These are phyloP conservation scores for Fonsecaea pedrosoi DNA, from an alignment of 2,329 filamentous ascomycete species.

Conservation along the genomic window DNA sequence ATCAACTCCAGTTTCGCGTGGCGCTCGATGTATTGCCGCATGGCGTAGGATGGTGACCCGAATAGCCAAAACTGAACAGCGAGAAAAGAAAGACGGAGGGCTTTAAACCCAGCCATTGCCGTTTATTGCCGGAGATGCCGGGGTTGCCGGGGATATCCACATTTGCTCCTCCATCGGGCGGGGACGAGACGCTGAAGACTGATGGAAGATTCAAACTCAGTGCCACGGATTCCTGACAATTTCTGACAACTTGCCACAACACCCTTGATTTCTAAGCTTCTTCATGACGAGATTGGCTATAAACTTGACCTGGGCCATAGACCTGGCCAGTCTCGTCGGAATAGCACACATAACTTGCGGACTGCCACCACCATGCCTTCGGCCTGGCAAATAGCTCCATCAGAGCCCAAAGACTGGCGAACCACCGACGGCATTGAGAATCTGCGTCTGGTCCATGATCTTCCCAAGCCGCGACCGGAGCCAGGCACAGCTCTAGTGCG, in stretches of 20 bases:
- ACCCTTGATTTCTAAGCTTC: neutral
- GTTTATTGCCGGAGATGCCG: neutral
- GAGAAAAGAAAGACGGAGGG: neutral
- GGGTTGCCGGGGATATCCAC: neutral
- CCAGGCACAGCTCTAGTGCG: constrained; percentile 18
- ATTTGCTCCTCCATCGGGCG: neutral
- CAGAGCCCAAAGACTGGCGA: constrained; percentile 22
- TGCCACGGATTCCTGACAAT: neutral
- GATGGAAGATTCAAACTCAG: neutral
- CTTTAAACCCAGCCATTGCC: neutral
- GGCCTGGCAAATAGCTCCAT: constrained; percentile 24
- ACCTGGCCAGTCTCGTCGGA: neutral
- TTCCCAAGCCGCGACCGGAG: constrained; percentile 13
- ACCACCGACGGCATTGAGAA: constrained; percentile 18
- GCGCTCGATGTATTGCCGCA: neutral
- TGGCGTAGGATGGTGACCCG: neutral
- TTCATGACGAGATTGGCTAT: neutral
- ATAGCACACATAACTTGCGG: neutral
- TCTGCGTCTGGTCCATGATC: constrained; percentile 12
- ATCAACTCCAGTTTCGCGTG: neutral
- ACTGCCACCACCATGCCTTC: constrained; percentile 15
- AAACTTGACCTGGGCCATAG: neutral
- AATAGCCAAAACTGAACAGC: neutral
- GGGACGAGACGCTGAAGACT: neutral
- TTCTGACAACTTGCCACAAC: neutral